Base-by-base conservation (phyloP, 441 rosid species). In the Sinapis alba region DNA sequence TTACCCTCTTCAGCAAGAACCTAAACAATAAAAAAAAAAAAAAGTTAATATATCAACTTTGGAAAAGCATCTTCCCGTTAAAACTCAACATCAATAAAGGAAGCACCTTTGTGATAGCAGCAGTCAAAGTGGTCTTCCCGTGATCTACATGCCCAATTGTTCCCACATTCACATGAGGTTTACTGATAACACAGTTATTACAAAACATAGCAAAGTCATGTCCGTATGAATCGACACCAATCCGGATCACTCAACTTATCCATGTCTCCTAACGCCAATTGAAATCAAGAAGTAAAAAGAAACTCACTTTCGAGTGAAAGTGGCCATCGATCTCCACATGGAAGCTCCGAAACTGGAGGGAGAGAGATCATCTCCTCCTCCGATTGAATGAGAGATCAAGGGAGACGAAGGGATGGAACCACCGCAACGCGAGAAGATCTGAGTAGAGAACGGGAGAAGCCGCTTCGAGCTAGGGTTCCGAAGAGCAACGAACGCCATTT, bases 61-160 rank as follows among this genome's bases (percentile, higher is more conserved):
- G 1, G 7, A 6, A 30, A 30, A 6, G 34, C 8, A 6, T 27
- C 5, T 30, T 61, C 36, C n/a, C 7, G 34, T 6, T 28, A 23
- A 51, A 28, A 0, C 2, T 1, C 24, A 15, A n/a, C 43, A 70
- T 16, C 61, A 28, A 38, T 41, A 23, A 12, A 0, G 18, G 20
- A 54, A 3, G 1, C 0, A 76, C 80, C 98, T 83, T 96, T 8
- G 99, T 96, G 56, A 96, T 96, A 38, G 99, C 99, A 21, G 98
- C 99, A 70, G 99, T 96, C 11, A 96, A 77, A n/a, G 99, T 96
- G 43, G 99, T 96, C 86, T 96, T 93, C 43, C 99, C 99, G 69
- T 96, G 99, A 86, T 96, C 99, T 67, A 96, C 99, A 66, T 96
- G 99, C n/a, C 99, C 99, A 65, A 96, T 93, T 34, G 99, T 96